Evolutionary conservation across 352 stramenopile species (phyloP).

Genomic region (Globisporangium solare): DNA sequence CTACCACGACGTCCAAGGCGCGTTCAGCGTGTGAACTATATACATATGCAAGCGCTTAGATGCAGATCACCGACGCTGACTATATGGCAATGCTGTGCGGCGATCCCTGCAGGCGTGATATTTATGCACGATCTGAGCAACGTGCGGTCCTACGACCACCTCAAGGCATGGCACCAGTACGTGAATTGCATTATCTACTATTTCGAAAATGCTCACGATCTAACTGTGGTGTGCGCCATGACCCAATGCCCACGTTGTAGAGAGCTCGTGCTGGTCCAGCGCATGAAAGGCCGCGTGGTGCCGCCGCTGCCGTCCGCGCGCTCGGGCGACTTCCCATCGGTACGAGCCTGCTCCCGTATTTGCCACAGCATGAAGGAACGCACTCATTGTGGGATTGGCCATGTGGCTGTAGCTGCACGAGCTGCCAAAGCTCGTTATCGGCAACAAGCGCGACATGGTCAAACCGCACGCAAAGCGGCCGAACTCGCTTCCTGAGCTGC

Average conservation of each 20-base stretch:
- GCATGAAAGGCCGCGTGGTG: slow-evolving; percentile 51
- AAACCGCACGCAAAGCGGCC: slow-evolving; percentile 24
- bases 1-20: slow-evolving; percentile 76
- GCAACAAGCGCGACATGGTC: slow-evolving; percentile 72
- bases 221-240: background rate
- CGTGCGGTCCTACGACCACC: slow-evolving; percentile 63
- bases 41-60: too few species aligned
- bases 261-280: slow-evolving; percentile 45
- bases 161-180: slow-evolving; percentile 48
- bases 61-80: background rate
- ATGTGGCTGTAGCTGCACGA: slow-evolving; percentile 23
- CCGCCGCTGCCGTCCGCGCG: slow-evolving; percentile 20
- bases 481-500: slow-evolving; percentile 32
- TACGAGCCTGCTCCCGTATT: too few species aligned
- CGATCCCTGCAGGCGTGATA: slow-evolving; percentile 34
- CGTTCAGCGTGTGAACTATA: background rate
- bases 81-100: background rate
- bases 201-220: background rate
- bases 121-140: slow-evolving; percentile 83
- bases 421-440: slow-evolving; percentile 76
- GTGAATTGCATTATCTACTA: background rate
- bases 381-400: background rate
- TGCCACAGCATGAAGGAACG: too few species aligned
- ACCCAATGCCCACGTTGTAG: slow-evolving; percentile 4
- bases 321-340: slow-evolving; percentile 31